phyloP scores from a whole-genome alignment of 2,329 filamentous ascomycete genomes.

The Ophiostoma pallidulum region DNA sequence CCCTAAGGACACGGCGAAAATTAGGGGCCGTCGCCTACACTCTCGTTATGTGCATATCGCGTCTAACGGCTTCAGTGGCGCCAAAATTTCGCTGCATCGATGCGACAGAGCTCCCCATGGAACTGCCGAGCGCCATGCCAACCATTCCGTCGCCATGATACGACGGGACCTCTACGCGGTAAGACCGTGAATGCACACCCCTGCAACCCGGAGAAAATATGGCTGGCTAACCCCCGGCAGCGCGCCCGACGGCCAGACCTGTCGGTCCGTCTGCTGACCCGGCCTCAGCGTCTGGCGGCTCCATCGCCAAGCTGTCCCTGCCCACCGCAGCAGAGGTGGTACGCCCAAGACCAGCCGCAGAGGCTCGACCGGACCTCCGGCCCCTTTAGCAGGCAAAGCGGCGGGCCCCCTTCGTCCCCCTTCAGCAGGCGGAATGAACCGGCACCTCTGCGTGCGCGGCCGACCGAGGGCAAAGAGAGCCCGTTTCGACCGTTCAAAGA shows the following conservation, averaged over 20 bases:
- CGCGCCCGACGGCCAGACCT: constrained; percentile 1
- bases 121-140: neutral
- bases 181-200: neutral
- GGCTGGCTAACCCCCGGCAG: neutral
- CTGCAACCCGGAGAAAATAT: neutral
- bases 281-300: neutral
- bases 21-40: neutral
- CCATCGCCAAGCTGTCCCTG: neutral
- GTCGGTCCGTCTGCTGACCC: neutral
- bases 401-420: no score
- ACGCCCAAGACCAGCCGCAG: neutral
- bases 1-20: no score
- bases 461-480: neutral
- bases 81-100: no score
- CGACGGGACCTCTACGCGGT: constrained; percentile 10
- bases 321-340: constrained; percentile 3
- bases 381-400: no score
- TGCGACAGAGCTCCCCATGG: neutral
- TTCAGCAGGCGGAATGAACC: neutral
- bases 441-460: neutral
- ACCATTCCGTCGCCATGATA: constrained; percentile 11
- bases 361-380: neutral
- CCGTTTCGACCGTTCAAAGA: neutral
- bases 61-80: no score
- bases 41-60: neutral